These are phyloP conservation scores for Sugiyamaella americana DNA, from an alignment of 805 yeast species.

Conservation along the genomic window DNA sequence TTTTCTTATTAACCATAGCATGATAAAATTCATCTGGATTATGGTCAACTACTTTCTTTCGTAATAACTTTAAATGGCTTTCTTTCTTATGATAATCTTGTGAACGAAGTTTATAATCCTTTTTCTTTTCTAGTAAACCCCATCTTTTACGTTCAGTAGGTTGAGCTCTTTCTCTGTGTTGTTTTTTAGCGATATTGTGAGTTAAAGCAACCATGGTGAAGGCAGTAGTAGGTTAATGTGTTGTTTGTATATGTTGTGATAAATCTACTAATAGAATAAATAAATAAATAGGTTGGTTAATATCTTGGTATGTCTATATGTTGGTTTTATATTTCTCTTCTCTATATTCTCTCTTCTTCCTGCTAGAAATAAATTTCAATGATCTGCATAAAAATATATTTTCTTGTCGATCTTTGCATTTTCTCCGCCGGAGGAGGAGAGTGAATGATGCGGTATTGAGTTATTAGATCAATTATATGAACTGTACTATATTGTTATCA, in stretches of 20 bases:
- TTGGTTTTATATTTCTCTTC: conserved; percentile 1
- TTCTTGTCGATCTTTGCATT: too few relatives aligned
- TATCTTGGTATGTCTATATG: background rate
- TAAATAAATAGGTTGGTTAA: background rate
- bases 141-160: conserved; percentile 62
- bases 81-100: conserved; percentile 55
- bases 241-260: background rate
- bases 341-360: too few relatives aligned
- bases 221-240: background rate
- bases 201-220: conserved; percentile 9
- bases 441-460: too few relatives aligned
- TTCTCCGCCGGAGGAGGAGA: too few relatives aligned
- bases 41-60: conserved; percentile 61
- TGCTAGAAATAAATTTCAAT: conserved; percentile 8
- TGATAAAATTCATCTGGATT: conserved; percentile 97
- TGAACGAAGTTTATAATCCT: conserved; percentile 69
- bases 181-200: conserved; percentile 91
- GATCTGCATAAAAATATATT: too few relatives aligned
- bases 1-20: conserved; percentile 70
- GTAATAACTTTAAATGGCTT: conserved; percentile 58
- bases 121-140: conserved; percentile 91
- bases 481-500: too few relatives aligned
- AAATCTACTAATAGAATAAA: conserved; percentile 2
- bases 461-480: too few relatives aligned
- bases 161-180: conserved; percentile 92